phyloP scores from a whole-genome alignment of 1,139 yeast genomes.

The Pichia sp. region DNA sequence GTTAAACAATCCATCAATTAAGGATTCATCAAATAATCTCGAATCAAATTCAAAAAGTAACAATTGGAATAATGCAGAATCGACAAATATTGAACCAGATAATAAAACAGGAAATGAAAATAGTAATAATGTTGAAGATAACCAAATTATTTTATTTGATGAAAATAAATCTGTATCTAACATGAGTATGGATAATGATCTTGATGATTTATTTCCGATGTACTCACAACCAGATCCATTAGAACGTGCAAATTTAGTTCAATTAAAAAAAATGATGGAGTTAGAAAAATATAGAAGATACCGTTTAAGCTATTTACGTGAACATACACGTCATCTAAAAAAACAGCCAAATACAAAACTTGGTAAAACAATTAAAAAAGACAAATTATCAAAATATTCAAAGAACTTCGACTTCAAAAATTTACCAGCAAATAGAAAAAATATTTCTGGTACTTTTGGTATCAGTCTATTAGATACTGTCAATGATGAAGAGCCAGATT shows the following conservation, averaged over 20 bases:
- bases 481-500: constrained; percentile 17
- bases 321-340: constrained; percentile 24
- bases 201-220: constrained; percentile 12
- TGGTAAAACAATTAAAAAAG: constrained; percentile 1
- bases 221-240: constrained; percentile 22
- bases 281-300: constrained; percentile 26
- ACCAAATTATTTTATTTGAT: constrained; percentile 5
- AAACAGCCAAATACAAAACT: constrained; percentile 14
- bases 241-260: constrained; percentile 27
- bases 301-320: constrained; percentile 21
- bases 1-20: constrained; percentile 5
- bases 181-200: background rate
- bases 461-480: constrained; percentile 17
- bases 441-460: constrained; percentile 23
- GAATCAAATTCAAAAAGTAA: background rate
- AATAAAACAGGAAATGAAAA: too few relatives aligned
- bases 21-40: background rate
- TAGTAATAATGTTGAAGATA: background rate
- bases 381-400: background rate
- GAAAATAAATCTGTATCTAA: constrained; percentile 1
- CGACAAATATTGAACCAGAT: constrained; percentile 12
- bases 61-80: constrained; percentile 13
- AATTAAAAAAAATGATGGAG: constrained; percentile 28
- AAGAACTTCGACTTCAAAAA: background rate
- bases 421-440: constrained; percentile 21